Evolutionary conservation across 129 eudicot species (phyloP), one percentile per base, ranked within the genome.

Genomic region (Gnaphalium uliginosum): DNA sequence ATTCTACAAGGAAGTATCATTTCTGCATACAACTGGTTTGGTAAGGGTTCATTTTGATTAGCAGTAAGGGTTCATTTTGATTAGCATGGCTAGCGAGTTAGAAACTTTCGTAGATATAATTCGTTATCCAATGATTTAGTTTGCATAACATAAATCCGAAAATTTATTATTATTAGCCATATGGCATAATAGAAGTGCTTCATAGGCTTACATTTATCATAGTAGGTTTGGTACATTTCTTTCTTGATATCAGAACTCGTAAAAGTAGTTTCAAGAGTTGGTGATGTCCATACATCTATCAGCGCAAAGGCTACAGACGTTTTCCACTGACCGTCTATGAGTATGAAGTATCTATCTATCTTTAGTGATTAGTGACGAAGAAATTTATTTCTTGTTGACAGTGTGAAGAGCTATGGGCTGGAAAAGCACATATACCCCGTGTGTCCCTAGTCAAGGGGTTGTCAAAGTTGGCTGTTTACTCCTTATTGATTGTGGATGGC

Each of bases 361-460:
- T 18, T 73, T 24, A 33, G 6, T 29, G 22, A 18, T 14, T 3
- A 58, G 11, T 32, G 74, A 68, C 53, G 37, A 26, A 24, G 1
- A 68, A 77, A 39, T 10, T 6, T 10, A 15, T 54, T 56, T 37
- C n/a, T 60, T 35, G 41, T 71, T 11, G 77, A 19, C 81, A 92
- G 98, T 89, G 94, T 74, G 85, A 87, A 72, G 93, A 87, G 63
- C 73, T 92, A 77, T 89, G 98, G 98, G 66, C 81, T 59, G 89
- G 88, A 53, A 92, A 92, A 82, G 94, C 96, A 74, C 98, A 92
- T 77, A 71, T 93, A 76, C 95, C 95, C 63, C 89, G 94, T 57
- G 51, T 88, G 17, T 81, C 98, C 21, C 86, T 84, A 86, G 78
- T 73, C 70, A 78, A 53, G 5, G 96, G 95, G 66, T 58, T 93